A percentile compares a stretch with the other conserved stretches of the same genome.
Conservation (phyloP, 2,329 filamentous ascomycete genomes). For the Botrytis pseudocinerea region DNA sequence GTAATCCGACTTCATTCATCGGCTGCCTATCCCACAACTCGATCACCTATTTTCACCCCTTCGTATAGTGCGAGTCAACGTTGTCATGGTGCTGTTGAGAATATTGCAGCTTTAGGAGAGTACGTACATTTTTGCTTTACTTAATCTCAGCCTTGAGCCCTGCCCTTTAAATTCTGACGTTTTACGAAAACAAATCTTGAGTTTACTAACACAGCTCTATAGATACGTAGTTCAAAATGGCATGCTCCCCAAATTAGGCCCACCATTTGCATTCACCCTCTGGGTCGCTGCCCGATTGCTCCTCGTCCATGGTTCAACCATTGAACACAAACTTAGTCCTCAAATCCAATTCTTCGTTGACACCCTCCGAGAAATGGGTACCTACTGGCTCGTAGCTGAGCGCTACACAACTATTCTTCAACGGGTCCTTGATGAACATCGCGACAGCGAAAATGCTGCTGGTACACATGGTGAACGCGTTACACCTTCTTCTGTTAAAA, state of each 20-base stretch:
- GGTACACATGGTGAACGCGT: constrained; percentile 66
- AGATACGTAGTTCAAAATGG: constrained; percentile 64
- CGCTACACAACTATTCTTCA: constrained; percentile 79
- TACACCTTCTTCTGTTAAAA: constrained; percentile 80
- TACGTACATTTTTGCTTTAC: constrained; percentile 46
- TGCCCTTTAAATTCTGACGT: background rate
- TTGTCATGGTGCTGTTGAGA: constrained; percentile 80
- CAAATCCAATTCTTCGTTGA: constrained; percentile 82
- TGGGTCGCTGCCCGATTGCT: constrained; percentile 89
- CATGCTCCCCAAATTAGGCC: constrained; percentile 78
- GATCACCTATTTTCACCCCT: constrained; percentile 85
- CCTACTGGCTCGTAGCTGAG: constrained; percentile 81
- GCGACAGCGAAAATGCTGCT: constrained; percentile 67
- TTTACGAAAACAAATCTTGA: background rate
- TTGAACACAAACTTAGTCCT: constrained; percentile 77
- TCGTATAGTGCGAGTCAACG: constrained; percentile 83
- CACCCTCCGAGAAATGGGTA: constrained; percentile 76
- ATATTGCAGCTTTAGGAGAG: constrained; percentile 74
- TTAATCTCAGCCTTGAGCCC: background rate
- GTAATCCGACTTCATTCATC: constrained; percentile 90
- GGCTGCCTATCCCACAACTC: constrained; percentile 85
- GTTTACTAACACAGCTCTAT: constrained; percentile 5
- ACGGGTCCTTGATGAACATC: constrained; percentile 82
- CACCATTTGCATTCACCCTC: constrained; percentile 86
- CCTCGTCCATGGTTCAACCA: constrained; percentile 86